A percentile compares a stretch with the other conserved stretches of the same genome.
Evolutionary conservation across 306 rosid genomes (phyloP).

Genomic region (Fragaria nilgerrensis): DNA sequence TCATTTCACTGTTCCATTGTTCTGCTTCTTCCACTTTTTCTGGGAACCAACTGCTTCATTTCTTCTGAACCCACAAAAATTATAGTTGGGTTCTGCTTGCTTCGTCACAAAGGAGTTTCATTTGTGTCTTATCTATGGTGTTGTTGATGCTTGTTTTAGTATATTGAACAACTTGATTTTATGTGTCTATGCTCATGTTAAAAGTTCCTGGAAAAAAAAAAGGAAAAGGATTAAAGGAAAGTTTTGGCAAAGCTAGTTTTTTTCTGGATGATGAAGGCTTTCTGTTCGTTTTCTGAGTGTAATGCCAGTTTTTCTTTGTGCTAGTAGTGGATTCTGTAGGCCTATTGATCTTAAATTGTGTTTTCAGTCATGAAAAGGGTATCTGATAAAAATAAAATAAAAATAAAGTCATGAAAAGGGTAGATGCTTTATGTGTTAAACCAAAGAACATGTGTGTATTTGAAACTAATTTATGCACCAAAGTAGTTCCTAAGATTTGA

Average conservation of each 20-base stretch:
- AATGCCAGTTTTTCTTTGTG: background rate
- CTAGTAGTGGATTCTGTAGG: background rate
- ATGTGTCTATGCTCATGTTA: background rate
- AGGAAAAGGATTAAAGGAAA: background rate
- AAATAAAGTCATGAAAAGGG: background rate
- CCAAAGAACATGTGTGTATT: background rate
- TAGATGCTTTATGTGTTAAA: background rate
- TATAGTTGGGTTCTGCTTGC: slow-evolving; percentile 11
- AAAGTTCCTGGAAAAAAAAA: too few relatives aligned
- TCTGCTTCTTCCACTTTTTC: slow-evolving; percentile 12
- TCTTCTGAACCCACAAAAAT: background rate
- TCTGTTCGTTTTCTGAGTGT: background rate
- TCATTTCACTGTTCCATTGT: background rate
- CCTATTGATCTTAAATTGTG: background rate
- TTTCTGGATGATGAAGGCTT: background rate
- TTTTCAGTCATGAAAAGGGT: background rate
- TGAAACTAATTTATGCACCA: background rate
- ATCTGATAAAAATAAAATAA: too few relatives aligned
- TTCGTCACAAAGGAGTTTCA: background rate
- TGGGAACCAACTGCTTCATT: background rate
- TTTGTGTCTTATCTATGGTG: background rate
- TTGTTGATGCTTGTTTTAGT: background rate
- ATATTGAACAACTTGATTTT: background rate
- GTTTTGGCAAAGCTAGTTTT: background rate
- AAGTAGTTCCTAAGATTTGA: background rate